These are phyloP conservation scores for Hanseniaspora valbyensis DNA, from an alignment of 805 yeast species.

Conservation along the genomic window DNA sequence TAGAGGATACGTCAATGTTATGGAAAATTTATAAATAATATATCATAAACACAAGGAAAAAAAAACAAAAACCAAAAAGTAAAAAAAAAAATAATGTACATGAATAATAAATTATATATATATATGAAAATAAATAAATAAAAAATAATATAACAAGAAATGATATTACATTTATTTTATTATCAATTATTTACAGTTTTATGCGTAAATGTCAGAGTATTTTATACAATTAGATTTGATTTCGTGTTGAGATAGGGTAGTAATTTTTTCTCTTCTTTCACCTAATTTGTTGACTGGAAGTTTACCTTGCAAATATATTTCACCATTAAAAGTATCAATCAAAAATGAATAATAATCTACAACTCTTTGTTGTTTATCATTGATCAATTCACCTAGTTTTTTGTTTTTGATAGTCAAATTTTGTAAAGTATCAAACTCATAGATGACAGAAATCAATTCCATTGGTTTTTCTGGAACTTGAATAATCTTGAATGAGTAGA, in stretches of 20 bases:
- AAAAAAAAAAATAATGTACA: not conserved
- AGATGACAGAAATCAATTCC: constrained; percentile 48
- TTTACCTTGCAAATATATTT: constrained; percentile 51
- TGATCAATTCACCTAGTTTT: constrained; percentile 27
- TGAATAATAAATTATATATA: too few relatives aligned
- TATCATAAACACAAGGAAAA: not conserved
- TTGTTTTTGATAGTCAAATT: constrained; percentile 40
- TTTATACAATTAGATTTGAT: not conserved
- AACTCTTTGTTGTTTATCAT: constrained; percentile 33
- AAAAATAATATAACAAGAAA: not conserved
- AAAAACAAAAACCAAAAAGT: not conserved
- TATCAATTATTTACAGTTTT: too few relatives aligned
- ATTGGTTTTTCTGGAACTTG: constrained; percentile 47
- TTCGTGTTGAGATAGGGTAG: constrained; percentile 19
- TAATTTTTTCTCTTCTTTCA: constrained; percentile 26
- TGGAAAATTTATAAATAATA: constrained; percentile 29
- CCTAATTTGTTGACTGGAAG: constrained; percentile 48
- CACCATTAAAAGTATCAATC: constrained; percentile 49
- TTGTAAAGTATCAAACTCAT: constrained; percentile 54
- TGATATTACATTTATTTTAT: too few relatives aligned
- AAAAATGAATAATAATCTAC: constrained; percentile 51
- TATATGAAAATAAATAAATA: not conserved
- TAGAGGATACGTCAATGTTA: constrained; percentile 59
- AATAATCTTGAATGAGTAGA: constrained; percentile 58
- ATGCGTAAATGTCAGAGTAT: constrained; percentile 9